Percentiles rank a stretch among this genome's conserved stretches.
Evolutionary conservation across 164 flowering plant species (phyloP).

Genomic region (Umbellularia californica): DNA sequence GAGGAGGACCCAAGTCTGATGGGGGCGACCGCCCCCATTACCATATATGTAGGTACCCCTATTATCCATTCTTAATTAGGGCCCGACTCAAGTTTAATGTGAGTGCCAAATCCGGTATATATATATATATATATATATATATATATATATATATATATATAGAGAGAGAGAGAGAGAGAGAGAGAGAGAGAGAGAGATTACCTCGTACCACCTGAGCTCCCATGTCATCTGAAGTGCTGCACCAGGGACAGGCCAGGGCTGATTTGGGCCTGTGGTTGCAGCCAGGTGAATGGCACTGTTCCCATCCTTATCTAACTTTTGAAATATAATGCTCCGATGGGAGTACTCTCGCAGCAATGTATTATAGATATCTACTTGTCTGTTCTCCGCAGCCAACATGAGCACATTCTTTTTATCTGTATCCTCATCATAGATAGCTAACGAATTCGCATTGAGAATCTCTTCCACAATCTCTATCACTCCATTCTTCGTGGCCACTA

Average conservation of each 20-base stretch:
- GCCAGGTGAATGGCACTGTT: constrained; percentile 45
- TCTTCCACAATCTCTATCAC: constrained; percentile 35
- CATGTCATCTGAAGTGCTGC: constrained; percentile 48
- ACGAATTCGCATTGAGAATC: constrained; percentile 23
- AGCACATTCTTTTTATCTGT: constrained; percentile 29
- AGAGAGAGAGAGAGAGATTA: constrained; percentile 7
- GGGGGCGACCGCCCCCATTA: too few relatives aligned
- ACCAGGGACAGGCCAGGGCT: constrained; percentile 45
- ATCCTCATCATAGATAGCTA: constrained; percentile 34
- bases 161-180: too few relatives aligned
- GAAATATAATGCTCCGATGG: constrained; percentile 7
- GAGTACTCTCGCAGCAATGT: constrained; percentile 3
- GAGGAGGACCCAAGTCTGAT: too few relatives aligned
- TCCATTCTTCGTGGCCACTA: constrained; percentile 13
- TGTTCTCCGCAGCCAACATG: constrained; percentile 38
- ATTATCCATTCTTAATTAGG: too few relatives aligned
- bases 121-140: too few relatives aligned
- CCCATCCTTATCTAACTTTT: constrained; percentile 27
- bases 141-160: too few relatives aligned
- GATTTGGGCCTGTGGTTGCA: constrained; percentile 20
- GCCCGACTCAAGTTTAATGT: too few relatives aligned
- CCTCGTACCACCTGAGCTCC: constrained; percentile 53
- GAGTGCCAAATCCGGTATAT: too few relatives aligned
- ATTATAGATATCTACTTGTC: constrained; percentile 36
- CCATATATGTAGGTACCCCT: too few relatives aligned